Conservation (phyloP, 208 protist species). For the Leptomonas pyrrhocoris region DNA sequence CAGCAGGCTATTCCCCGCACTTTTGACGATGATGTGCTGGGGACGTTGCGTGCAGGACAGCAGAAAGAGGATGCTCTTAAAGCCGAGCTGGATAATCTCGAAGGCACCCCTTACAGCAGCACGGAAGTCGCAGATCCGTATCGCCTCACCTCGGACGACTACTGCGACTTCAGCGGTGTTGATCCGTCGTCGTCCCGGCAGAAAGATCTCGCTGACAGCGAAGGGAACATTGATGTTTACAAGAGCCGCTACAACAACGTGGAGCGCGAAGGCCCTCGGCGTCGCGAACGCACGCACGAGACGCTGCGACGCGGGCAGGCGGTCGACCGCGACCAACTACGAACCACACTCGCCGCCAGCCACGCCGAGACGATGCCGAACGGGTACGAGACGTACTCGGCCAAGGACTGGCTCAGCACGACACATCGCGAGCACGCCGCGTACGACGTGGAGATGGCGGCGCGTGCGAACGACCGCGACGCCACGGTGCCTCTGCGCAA, state of each 20-base stretch:
- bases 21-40: slow-evolving; percentile 72
- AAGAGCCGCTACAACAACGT: slow-evolving; percentile 90
- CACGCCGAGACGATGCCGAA: slow-evolving; percentile 48
- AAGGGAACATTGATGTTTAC: slow-evolving; percentile 63
- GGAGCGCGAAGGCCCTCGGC: slow-evolving; percentile 69
- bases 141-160: slow-evolving; percentile 85
- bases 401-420: slow-evolving; percentile 85
- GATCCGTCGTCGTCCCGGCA: slow-evolving; percentile 78
- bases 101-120: slow-evolving; percentile 49
- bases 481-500: slow-evolving; percentile 75
- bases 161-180: slow-evolving; percentile 83
- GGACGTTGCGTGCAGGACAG: slow-evolving; percentile 53
- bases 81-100: slow-evolving; percentile 43
- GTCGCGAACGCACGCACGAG: slow-evolving; percentile 57
- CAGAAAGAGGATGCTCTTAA: slow-evolving; percentile 45
- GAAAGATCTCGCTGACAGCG: slow-evolving; percentile 40
- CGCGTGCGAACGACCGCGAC: slow-evolving; percentile 55
- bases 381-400: slow-evolving; percentile 76
- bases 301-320: slow-evolving; percentile 54
- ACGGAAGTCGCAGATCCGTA: slow-evolving; percentile 57
- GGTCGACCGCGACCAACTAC: slow-evolving; percentile 58
- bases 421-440: slow-evolving; percentile 76
- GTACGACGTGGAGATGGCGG: slow-evolving; percentile 71
- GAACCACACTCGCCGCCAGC: slow-evolving; percentile 49
- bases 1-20: slow-evolving; percentile 62